A percentile compares a stretch with the other conserved stretches of the same genome.
phyloP scores from a whole-genome alignment of 768 basidiomycete species.

The Leccinellum albellum region DNA sequence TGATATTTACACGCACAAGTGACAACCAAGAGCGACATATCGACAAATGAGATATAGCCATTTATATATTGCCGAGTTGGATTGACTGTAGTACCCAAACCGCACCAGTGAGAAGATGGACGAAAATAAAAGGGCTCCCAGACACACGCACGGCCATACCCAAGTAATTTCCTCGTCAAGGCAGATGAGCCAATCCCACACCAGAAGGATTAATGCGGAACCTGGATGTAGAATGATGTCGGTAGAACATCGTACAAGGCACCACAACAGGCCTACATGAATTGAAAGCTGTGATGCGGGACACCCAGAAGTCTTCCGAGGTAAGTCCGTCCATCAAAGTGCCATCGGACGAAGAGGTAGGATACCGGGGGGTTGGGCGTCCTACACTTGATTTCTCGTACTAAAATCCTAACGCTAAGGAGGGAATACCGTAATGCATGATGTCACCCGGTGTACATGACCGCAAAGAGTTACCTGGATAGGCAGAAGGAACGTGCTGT shows the following conservation, averaged over 20 bases:
- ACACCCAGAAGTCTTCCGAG: slow-evolving; percentile 8
- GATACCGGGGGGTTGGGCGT: background rate
- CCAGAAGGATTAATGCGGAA: slow-evolving; percentile 1
- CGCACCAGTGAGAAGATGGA: background rate
- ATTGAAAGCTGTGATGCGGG: slow-evolving; percentile 8
- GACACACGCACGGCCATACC: slow-evolving; percentile 7
- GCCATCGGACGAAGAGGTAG: background rate
- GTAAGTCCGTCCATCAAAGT: slow-evolving; percentile 6
- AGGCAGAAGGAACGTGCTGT: background rate
- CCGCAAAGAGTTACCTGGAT: slow-evolving; percentile 2
- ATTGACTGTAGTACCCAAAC: background rate
- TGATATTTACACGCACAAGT: slow-evolving; percentile 1
- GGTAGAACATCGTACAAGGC: background rate
- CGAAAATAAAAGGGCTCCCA: background rate
- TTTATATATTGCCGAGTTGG: background rate
- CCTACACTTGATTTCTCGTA: background rate
- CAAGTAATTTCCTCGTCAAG: slow-evolving; percentile 6
- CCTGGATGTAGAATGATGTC: background rate
- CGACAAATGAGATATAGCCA: slow-evolving; percentile 9
- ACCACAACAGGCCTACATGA: slow-evolving; percentile 1
- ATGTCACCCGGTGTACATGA: background rate
- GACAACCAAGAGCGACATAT: slow-evolving; percentile 5
- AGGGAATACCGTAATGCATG: background rate
- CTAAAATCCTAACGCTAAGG: background rate
- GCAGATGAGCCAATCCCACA: slow-evolving; percentile 11